Evolutionary conservation across 139 green algal species (phyloP).

Genomic region (Zygnema cylindricum): DNA sequence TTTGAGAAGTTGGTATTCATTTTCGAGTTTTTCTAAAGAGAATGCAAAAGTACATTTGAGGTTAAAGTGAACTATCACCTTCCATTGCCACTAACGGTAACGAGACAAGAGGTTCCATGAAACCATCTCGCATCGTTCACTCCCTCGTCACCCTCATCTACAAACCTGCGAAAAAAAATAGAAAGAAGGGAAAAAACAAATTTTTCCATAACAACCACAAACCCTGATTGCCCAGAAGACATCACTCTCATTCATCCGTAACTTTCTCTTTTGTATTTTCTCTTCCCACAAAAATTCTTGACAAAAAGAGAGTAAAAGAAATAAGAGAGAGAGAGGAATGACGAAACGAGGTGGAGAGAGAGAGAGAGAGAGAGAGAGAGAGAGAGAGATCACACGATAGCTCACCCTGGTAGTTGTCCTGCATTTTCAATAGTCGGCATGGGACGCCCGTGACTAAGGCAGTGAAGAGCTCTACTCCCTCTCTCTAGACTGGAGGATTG

Average conservation of each 20-base stretch:
- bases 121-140: constrained; percentile 33
- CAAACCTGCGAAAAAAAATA: constrained; percentile 38
- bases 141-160: constrained; percentile 21
- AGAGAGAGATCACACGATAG: too few species aligned
- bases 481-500: neutral
- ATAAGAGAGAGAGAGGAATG: too few species aligned
- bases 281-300: too few species aligned
- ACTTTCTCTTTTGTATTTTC: too few species aligned
- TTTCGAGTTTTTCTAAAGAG: neutral
- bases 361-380: too few species aligned
- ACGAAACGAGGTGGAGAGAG: too few species aligned
- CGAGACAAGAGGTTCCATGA: constrained; percentile 2
- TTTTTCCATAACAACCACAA: neutral
- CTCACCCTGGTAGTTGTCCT: constrained; percentile 17
- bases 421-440: constrained; percentile 13
- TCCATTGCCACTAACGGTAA: constrained; percentile 25
- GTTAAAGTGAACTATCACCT: constrained; percentile 6
- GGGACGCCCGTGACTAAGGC: constrained; percentile 26
- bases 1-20: neutral
- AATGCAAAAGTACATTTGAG: neutral
- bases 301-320: too few species aligned
- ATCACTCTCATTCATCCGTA: constrained; percentile 2
- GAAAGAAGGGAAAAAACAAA: too few species aligned
- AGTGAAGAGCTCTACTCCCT: constrained; percentile 22
- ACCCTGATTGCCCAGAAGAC: neutral